Base-by-base conservation (phyloP, 495 filamentous ascomycete species). In the Mycothermus thermophilus region DNA sequence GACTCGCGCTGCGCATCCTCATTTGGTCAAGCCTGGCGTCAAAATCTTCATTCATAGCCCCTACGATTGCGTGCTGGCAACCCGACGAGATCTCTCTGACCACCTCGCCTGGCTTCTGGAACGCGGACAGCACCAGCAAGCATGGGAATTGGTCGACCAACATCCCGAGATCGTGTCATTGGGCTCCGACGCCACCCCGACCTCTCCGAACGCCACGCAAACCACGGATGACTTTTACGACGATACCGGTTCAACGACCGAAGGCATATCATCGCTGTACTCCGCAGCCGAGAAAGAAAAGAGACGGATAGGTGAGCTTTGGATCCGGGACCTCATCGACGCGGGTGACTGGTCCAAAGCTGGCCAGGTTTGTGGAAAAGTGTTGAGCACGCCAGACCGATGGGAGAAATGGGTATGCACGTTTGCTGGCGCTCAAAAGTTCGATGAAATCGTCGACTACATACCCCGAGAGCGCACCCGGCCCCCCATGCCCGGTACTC, bases 41-140 rank as follows among this genome's bases (percentile, higher is more conserved):
- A 96, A 95, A 46, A 83, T 97, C 17, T 94, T 93, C 51, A 80
- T 97, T 20, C 84, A 92, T 33, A 95, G 86, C 46, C 92, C 92
- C 1, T 97, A 90, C 44, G 90, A 97, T 58, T 93, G 86, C 43
- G 73, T 94, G 15, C 64, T 93, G 35, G 80, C 84, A 0, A 79
- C 88, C 0, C 84, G 84, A 46, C 64, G 90, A 42, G 87, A 93
- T 43, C 63, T 86, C 9, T 57, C 72, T 0, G 90, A 97, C 51
- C 85, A 90, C 43, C 58, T 96, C 10, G 63, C 69, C 5, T 97
- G 86, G 87, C 59, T 95, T 1, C 56, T 90, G 8, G 77, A 81
- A 26, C 83, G 76, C 40, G 67, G 79, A 24, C 72, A 73, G 38
- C 93, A 90, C 45, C 72, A 82, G 46, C 64, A 85, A 37, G 84